phyloP scores from a whole-genome alignment of 768 basidiomycete species.

The Strobilomyces dryophilus region DNA sequence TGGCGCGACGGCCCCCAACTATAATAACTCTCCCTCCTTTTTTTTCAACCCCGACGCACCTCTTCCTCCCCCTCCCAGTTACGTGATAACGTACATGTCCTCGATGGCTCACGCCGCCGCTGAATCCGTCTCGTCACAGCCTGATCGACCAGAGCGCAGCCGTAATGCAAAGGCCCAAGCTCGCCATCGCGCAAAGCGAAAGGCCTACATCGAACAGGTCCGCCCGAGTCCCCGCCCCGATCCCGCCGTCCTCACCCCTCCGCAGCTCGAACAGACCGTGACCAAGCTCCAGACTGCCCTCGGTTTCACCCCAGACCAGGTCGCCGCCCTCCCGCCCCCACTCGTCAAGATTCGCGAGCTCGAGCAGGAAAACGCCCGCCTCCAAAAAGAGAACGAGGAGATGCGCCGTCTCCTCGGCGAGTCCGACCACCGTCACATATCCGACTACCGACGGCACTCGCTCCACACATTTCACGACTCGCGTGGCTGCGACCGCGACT shows the following conservation, averaged over 20 bases:
- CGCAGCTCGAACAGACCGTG: constrained; percentile 79
- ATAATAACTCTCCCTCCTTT: constrained; percentile 33
- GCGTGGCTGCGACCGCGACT: constrained; percentile 52
- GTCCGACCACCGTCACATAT: constrained; percentile 33
- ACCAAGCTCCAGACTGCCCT: constrained; percentile 77
- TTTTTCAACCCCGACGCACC: constrained; percentile 46
- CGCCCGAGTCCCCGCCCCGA: background rate
- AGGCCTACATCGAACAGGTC: constrained; percentile 91
- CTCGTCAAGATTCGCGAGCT: constrained; percentile 75
- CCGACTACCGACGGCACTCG: constrained; percentile 48
- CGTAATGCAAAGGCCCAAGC: constrained; percentile 88
- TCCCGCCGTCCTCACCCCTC: background rate
- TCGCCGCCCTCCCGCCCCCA: constrained; percentile 67
- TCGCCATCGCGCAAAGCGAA: constrained; percentile 85
- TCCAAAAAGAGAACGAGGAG: constrained; percentile 71
- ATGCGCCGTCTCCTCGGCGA: constrained; percentile 64
- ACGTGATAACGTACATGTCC: constrained; percentile 51
- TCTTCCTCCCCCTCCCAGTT: constrained; percentile 37
- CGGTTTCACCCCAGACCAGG: constrained; percentile 70
- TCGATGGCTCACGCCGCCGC: constrained; percentile 53
- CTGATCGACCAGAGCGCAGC: constrained; percentile 76
- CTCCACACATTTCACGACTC: constrained; percentile 46
- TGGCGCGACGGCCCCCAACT: constrained; percentile 23
- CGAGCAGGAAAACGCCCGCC: constrained; percentile 70
- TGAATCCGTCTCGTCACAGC: constrained; percentile 35